phyloP scores from a whole-genome alignment of 305 asterid species.

The Fraxinus albicans region DNA sequence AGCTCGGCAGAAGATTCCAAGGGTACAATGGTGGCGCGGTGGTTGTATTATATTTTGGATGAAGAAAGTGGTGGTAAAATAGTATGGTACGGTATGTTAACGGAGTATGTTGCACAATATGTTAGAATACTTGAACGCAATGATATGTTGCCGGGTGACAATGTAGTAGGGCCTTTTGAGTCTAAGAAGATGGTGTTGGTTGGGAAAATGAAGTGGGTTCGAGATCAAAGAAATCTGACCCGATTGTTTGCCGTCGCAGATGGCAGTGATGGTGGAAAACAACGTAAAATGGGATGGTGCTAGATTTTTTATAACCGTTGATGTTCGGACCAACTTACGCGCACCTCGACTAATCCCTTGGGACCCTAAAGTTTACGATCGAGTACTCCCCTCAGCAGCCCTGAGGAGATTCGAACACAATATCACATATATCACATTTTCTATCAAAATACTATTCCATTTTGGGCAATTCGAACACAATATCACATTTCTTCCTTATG shows the following conservation, averaged over 20 bases:
- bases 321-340: too few relatives aligned
- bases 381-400: too few relatives aligned
- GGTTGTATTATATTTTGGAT: not conserved
- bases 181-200: not conserved
- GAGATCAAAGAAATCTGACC: not conserved
- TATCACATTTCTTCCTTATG: too few relatives aligned
- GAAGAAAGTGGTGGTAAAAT: not conserved
- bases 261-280: not conserved
- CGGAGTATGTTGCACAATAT: too few relatives aligned
- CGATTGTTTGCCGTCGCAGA: not conserved
- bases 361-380: too few relatives aligned
- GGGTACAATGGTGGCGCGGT: not conserved
- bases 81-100: too few relatives aligned
- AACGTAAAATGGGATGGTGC: not conserved
- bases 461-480: too few relatives aligned
- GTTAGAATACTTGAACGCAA: not conserved
- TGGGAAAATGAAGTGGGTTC: not conserved
- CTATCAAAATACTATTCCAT: too few relatives aligned
- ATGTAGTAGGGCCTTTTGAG: not conserved
- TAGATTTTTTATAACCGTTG: too few relatives aligned
- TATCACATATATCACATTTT: too few relatives aligned
- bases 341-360: too few relatives aligned
- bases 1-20: not conserved
- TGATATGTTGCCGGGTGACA: not conserved
- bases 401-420: too few relatives aligned